Evolutionary conservation across 176 grass and related monocot genomes (phyloP), one percentile per base, ranked within the genome.

Genomic region (Neostapfia colusana): DNA sequence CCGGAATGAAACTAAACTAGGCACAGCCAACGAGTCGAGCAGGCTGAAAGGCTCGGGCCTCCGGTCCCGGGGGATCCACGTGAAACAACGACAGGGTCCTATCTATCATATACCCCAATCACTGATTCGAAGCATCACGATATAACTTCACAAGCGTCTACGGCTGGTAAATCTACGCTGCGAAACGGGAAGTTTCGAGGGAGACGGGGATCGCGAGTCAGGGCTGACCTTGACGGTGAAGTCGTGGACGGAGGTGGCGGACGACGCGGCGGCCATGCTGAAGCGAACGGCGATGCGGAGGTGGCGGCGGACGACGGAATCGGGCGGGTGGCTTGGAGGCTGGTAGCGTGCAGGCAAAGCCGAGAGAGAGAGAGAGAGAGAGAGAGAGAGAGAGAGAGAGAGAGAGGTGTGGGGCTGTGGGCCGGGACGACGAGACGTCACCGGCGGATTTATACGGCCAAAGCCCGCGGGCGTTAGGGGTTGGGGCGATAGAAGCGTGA

Each of bases 191-290:
- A 13, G 0, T 39, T 53, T 0, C 7, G 8, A 27, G 3, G 66
- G 41, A 8, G 31, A 35, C 12, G 62, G 15, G 12, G 45, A 12
- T 35, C 34, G 25, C 8, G 58, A 69, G 78, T 67, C 36, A 35
- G 59, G 45, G 50, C 65, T 27, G 79, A 99, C 95, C 89, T 99
- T 95, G 51, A 95, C 91, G 79, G 89, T 92, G 95, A 95, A 95
- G 54, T 90, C 91, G 78, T 95, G 85, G 59, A 99, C 80, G 63
- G 95, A 92, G 69, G 75, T 76, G 26, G 87, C 82, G 39, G 91
- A 84, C 2, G 85, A 76, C 54, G 88, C 85, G 60, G 95, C 90
- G 53, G 95, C 89, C 95, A 99, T 99, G 62, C 3, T 43, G 66
- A 56, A 80, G 53, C 61, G 59, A 14, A 4, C 17, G 38, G 77